Base-by-base conservation (phyloP, 768 basidiomycete species). In the Chalciporus sphaerocephalus region DNA sequence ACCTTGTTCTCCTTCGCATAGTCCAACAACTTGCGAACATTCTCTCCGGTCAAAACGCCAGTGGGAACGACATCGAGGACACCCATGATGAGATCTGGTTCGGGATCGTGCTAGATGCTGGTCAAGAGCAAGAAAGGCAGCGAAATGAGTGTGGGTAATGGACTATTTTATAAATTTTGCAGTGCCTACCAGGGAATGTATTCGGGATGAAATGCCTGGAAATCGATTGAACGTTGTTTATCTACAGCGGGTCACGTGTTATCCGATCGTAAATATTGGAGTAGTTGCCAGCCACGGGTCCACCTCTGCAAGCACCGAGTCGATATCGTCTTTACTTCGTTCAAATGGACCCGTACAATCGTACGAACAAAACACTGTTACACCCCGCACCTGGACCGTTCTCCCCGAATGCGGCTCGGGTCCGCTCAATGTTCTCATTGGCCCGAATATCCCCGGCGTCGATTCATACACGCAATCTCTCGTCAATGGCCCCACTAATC, bases 11-110 rank as follows among this genome's bases (percentile, higher is more conserved):
- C 80, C 59, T 86, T 87, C 36, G 94, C 95, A 66, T 95, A 96
- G 57, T 95, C 84, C 66, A 98, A 95, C 63, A 99, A 71, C 69
- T 93, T 94, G 70, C 92, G 83, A 58, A 92, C 88, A 66, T 98
- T 81, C 56, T 94, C 88, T 68, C 95, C 95, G 49, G 92, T 94
- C 65, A 99, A 71, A 51, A 99, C 95, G 54, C 95, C 95, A 66
- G 92, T 88, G 43, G 89, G 88, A 53, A 92, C 86, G 61, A 89
- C 76, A 61, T 90, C 87, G 64, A 90, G 84, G 59, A 89, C 68
- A 58, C 87, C 88, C 88, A 89, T 89, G 47, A 44, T 64, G 44
- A 37, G 6, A 35, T 46, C 13, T 42, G 41, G 34, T 23, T 32
- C 17, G 27, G 27, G 45, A 56, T 44, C 48, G 55, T 38, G 27